These are phyloP conservation scores for Naegleria lovaniensis DNA, from an alignment of 208 protist species.

Conservation along the genomic window DNA sequence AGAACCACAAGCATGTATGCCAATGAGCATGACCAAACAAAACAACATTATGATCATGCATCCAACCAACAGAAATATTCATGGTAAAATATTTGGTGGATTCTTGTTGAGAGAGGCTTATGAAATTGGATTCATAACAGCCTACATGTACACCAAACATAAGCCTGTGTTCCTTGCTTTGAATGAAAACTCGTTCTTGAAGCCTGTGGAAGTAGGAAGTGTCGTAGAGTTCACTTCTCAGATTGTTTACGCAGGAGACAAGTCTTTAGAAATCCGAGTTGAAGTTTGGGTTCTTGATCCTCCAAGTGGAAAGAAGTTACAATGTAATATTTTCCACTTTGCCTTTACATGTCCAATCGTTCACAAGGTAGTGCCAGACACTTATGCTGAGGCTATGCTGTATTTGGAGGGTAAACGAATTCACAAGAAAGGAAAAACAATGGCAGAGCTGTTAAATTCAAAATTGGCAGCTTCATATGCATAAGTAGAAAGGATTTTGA, in stretches of 20 bases:
- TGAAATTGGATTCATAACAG: slow-evolving; percentile 35
- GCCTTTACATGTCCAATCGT: slow-evolving; percentile 21
- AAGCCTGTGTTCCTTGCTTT: slow-evolving; percentile 36
- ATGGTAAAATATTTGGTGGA: slow-evolving; percentile 44
- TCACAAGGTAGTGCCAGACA: slow-evolving; percentile 6
- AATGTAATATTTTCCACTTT: slow-evolving; percentile 44
- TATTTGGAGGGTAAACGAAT: slow-evolving; percentile 25
- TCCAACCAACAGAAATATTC: slow-evolving; percentile 41
- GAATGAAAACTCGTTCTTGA: slow-evolving; percentile 39
- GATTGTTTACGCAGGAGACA: not conserved
- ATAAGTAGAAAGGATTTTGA: too few species aligned
- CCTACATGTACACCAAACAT: slow-evolving; percentile 31
- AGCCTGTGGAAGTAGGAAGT: slow-evolving; percentile 40
- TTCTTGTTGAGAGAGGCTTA: slow-evolving; percentile 37
- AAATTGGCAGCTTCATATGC: not conserved
- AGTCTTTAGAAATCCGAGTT: slow-evolving; percentile 33
- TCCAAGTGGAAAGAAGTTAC: not conserved
- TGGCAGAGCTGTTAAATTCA: not conserved
- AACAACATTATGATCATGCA: slow-evolving; percentile 36
- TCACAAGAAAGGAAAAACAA: not conserved
- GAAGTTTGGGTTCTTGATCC: slow-evolving; percentile 34
- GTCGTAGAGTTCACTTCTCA: slow-evolving; percentile 33
- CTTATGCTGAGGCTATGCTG: not conserved
- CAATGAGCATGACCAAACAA: slow-evolving; percentile 30
- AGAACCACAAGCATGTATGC: not conserved